Base-by-base conservation (phyloP, 1,284 basidiomycete species). In the Tetrapyrgos nigripes region DNA sequence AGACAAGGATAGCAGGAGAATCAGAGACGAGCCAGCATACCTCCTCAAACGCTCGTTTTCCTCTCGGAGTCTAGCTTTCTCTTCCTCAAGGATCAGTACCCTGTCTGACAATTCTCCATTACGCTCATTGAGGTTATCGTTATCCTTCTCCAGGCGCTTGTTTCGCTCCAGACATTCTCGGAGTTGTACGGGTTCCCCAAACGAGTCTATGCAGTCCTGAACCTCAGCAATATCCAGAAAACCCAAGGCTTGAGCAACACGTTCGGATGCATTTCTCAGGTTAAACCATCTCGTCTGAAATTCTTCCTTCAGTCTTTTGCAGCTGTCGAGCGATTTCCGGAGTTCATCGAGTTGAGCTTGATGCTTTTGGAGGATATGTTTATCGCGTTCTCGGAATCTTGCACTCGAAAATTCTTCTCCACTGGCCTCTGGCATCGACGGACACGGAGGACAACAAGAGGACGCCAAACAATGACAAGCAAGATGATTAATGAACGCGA, bases 161-260 rank as follows among this genome's bases (percentile, higher is more conserved):
- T 74, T 62, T 17, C 69, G 72, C 28, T 74, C 68, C n/a, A 76
- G 61, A 55, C 71, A 73, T n/a, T 76, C 70, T 53, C 67, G 67
- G 55, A 74, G 79, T 3, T 69, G 58, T 0, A 68, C 11, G n/a
- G 11, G 17, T 17, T 24, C 53, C 1, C 69, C 69, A 29, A 69
- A 48, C 10, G 31, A 37, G 33, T 77, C 74, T 31, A 82, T 66
- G 14, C 67, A 65, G 4, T 72, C 65, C 50, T 79, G 70, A 0
- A 76, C 76, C 37, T 80, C 76, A 9, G 62, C 64, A 1, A 77
- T 59, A 45, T 75, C 69, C 1, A 68, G 59, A 57, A 79, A 81
- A 1, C 78, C 79, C 26, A 82, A 70, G 0, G 64, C 64, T 3
- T 63, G 58, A 1, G 76, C 78, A 3, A 80, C 68, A n/a, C 69